phyloP scores from a whole-genome alignment of 108 stramenopile species.

The Pseudonitzschia multistriata region DNA sequence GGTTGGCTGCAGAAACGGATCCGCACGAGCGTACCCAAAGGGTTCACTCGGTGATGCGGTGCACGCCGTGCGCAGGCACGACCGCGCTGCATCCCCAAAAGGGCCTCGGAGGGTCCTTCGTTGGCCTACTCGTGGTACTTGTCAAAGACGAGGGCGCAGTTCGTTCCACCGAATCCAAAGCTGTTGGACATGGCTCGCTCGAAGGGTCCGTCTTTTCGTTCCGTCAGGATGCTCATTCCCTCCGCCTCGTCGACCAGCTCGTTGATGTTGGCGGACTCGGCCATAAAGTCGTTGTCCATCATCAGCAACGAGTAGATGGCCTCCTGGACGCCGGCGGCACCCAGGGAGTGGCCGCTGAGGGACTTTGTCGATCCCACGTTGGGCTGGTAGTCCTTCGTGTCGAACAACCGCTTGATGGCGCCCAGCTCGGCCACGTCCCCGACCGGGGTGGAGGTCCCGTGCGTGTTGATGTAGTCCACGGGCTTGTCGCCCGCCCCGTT shows the following conservation, averaged over 20 bases:
- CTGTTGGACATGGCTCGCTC: slow-evolving; percentile 95
- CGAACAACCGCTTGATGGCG: slow-evolving; percentile 89
- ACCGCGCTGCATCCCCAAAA: no score
- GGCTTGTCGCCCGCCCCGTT: slow-evolving; percentile 63
- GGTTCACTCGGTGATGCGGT: no score
- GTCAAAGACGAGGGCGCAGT: slow-evolving; percentile 96
- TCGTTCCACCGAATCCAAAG: slow-evolving; percentile 99
- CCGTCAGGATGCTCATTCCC: slow-evolving; percentile 88
- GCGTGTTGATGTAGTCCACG: slow-evolving; percentile 97
- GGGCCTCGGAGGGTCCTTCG: no score
- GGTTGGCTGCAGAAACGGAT: neutral
- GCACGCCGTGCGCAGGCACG: no score
- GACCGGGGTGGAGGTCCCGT: slow-evolving; percentile 98
- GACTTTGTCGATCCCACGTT: slow-evolving; percentile 96
- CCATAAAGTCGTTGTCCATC: slow-evolving; percentile 95
- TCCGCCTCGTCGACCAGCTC: slow-evolving; percentile 90
- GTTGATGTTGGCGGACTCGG: slow-evolving; percentile 89
- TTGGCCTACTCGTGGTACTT: slow-evolving; percentile 89
- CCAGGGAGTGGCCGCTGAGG: slow-evolving; percentile 94
- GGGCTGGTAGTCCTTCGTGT: slow-evolving; percentile 84
- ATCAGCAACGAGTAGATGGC: slow-evolving; percentile 93
- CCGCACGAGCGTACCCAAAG: no score
- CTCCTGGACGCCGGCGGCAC: slow-evolving; percentile 98
- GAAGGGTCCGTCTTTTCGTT: slow-evolving; percentile 89
- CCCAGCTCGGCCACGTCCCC: slow-evolving; percentile 93